A percentile compares a stretch with the other conserved stretches of the same genome.
These are phyloP conservation scores for Trichophyton mentagrophytes DNA, from an alignment of 2,329 filamentous ascomycete genomes.

Conservation along the genomic window DNA sequence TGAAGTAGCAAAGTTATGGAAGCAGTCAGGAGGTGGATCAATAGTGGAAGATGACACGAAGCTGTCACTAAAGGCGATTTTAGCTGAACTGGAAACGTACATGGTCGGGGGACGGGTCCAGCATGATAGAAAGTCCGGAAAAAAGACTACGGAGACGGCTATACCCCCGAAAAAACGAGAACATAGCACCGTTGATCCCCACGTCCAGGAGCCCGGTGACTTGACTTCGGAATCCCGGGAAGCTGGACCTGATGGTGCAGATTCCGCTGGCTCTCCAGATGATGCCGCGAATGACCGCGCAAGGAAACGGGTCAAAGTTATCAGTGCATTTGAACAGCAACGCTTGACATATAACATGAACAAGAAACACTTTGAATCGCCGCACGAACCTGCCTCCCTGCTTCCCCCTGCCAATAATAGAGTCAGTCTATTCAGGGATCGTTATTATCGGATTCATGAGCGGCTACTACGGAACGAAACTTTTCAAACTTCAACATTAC, in stretches of 20 bases:
- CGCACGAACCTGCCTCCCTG: conserved; percentile 52
- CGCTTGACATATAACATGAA: conserved; percentile 34
- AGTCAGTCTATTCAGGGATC: conserved; percentile 72
- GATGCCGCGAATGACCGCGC: conserved; percentile 36
- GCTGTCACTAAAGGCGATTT: conserved; percentile 57
- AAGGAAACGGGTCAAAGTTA: conserved; percentile 69
- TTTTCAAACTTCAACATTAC: conserved; percentile 72
- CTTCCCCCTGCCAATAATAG: conserved; percentile 70
- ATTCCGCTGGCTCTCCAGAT: background rate
- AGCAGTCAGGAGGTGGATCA: conserved; percentile 75
- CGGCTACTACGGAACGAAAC: conserved; percentile 83
- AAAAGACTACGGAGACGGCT: conserved; percentile 43
- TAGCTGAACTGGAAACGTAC: conserved; percentile 71
- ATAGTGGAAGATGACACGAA: conserved; percentile 68
- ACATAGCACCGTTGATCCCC: background rate
- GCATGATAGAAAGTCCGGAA: conserved; percentile 17
- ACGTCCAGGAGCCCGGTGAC: background rate
- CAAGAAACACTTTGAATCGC: conserved; percentile 84
- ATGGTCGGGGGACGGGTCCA: conserved; percentile 64
- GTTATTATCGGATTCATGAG: conserved; percentile 86
- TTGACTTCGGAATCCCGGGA: background rate
- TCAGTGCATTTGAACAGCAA: conserved; percentile 77
- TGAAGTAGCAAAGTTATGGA: conserved; percentile 84
- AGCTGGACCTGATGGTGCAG: background rate
- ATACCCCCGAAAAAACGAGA: conserved; percentile 43